Base-by-base conservation (phyloP, 148 eudicot genomes). In the Rhododendron vialii region DNA sequence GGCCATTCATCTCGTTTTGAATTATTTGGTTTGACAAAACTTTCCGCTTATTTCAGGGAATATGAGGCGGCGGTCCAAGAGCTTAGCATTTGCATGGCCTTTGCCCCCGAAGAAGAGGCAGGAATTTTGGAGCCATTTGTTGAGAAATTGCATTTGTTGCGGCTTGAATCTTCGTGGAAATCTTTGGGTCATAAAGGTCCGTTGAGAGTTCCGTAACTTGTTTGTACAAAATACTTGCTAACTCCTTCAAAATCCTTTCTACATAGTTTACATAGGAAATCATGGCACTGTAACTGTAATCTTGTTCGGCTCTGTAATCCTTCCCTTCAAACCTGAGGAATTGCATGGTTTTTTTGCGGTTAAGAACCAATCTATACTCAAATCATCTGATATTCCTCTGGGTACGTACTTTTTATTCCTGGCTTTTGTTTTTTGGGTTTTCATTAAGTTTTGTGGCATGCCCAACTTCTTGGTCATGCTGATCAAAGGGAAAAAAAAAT, bases 71-170 rank as follows among this genome's bases (percentile, higher is more conserved):
- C 99, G 15, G 96, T 96, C 59, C 94, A 95, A 92, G 98, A 96
- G 92, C 94, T 96, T 55, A 96, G 99, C 89, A 95, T 96, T 82
- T 96, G 98, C 91, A 95, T 96, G 99, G 99, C 98, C 61, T 96
- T 96, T 89, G 98, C 99, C 53, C 99, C 99, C 0, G 98, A 95
- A 91, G 96, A 95, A 86, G 95, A 96, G 89, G 95, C 96, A n/a
- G 92, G 92, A 81, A 88, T 95, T 45, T 85, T 96, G 82, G 98
- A 95, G 88, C 93, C 96, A 59, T 96, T 96, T 82, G 95, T 96
- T 9, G 95, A 92, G 92, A 95, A 91, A 84, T 87, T 96, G 85
- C 99, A 96, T 89, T 90, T 96, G 76, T 84, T 96, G 91, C 91
- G 90, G 69, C 87, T 95, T 9, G 98, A 96, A 81, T 88, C 94